Evolutionary conservation across 495 filamentous ascomycete species (phyloP).

Genomic region (Monascus purpureus): DNA sequence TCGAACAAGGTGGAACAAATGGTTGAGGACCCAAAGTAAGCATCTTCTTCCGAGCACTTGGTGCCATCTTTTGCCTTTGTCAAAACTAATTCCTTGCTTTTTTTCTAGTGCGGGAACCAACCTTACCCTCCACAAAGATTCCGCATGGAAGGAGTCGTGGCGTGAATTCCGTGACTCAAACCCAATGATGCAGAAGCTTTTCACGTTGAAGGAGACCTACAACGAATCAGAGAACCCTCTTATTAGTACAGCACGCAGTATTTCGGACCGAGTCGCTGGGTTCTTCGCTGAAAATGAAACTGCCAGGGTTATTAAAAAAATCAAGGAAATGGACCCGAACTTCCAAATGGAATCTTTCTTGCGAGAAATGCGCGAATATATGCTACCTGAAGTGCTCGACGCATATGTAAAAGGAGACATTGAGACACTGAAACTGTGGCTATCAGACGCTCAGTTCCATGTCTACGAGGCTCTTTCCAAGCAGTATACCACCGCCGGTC

Average conservation of each 20-base stretch:
- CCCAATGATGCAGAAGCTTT: constrained; percentile 77
- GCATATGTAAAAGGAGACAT: constrained; percentile 95
- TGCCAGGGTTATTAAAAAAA: constrained; percentile 90
- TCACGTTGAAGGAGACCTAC: constrained; percentile 69
- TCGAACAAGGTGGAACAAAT: constrained; percentile 36
- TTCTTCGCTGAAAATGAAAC: constrained; percentile 99
- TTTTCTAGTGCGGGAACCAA: constrained; percentile 71
- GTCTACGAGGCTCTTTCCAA: constrained; percentile 90
- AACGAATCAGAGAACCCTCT: constrained; percentile 95
- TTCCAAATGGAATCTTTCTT: constrained; percentile 94
- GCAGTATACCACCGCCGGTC: constrained; percentile 83
- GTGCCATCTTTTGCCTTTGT: not conserved
- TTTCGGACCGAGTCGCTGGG: constrained; percentile 81
- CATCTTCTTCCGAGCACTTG: constrained; percentile 4
- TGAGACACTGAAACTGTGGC: constrained; percentile 84
- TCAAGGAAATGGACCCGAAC: constrained; percentile 87
- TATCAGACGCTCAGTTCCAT: constrained; percentile 84
- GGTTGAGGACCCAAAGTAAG: constrained; percentile 80
- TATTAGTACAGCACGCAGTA: constrained; percentile 81
- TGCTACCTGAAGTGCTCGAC: constrained; percentile 91
- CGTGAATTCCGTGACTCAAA: constrained; percentile 77
- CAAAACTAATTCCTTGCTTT: constrained; percentile 10
- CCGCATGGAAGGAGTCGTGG: constrained; percentile 94
- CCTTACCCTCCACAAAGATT: constrained; percentile 89
- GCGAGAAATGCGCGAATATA: constrained; percentile 91